Evolutionary conservation across 768 basidiomycete species (phyloP).

Genomic region (Epithele typhae): DNA sequence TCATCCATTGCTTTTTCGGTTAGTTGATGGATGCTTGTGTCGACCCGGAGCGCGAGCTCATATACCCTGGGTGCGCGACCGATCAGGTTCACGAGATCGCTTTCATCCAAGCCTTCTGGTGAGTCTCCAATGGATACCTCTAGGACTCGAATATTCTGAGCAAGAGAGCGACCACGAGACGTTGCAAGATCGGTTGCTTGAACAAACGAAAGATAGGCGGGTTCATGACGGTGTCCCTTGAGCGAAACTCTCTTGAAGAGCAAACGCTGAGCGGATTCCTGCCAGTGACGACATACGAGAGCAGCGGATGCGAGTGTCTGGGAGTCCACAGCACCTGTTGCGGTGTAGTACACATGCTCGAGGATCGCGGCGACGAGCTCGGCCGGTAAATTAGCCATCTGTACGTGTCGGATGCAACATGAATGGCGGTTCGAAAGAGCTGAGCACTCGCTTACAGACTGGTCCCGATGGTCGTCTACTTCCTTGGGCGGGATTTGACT

Average conservation of each 20-base stretch:
- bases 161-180: constrained; percentile 8
- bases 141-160: constrained; percentile 14
- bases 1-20: constrained; percentile 14
- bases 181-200: constrained; percentile 6
- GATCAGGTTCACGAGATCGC: constrained; percentile 19
- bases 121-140: constrained; percentile 9
- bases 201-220: neutral
- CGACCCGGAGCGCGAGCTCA: constrained; percentile 28
- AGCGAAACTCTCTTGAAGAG: constrained; percentile 19
- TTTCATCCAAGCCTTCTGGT: neutral
- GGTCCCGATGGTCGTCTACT: too few relatives aligned
- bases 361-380: constrained; percentile 19
- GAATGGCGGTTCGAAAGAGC: too few relatives aligned
- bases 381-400: constrained; percentile 10
- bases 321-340: constrained; percentile 12
- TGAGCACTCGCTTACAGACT: too few relatives aligned
- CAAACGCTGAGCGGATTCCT: constrained; percentile 17
- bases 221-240: neutral
- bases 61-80: constrained; percentile 29
- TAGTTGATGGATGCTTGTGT: constrained; percentile 26
- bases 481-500: too few relatives aligned
- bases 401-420: too few relatives aligned
- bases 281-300: constrained; percentile 20
- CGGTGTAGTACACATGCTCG: constrained; percentile 20
- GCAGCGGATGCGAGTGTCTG: constrained; percentile 16